Evolutionary conservation across 352 stramenopile species (phyloP), one percentile per base, ranked within the genome.

Genomic region (Phytophthora hybrid): DNA sequence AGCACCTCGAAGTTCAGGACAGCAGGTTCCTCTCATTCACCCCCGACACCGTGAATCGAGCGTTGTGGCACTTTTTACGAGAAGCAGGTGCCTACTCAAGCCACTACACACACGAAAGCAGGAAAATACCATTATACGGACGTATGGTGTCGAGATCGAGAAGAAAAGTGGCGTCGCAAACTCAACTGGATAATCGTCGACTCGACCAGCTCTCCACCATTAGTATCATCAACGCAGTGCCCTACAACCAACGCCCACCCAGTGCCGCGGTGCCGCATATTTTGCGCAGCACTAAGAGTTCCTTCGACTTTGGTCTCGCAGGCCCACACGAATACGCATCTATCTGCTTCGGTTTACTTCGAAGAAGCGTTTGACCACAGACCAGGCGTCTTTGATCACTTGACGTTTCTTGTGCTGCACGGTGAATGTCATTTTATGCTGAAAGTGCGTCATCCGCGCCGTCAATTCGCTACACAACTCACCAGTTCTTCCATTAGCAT

Each of bases 351-450:
- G 3, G 73, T 31, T n/a, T n/a, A n/a, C n/a, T n/a, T n/a, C n/a
- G n/a, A n/a, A n/a, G n/a, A n/a, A n/a, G n/a, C n/a, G n/a, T n/a
- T n/a, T n/a, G n/a, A n/a, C n/a, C n/a, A n/a, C n/a, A n/a, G n/a
- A n/a, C 55, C 67, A 79, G 4, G 72, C 76, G 13, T 79, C 72
- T 14, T 76, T 73, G n/a, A 71, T 37, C 37, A 78, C 68, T 23
- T 74, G 58, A 11, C 68, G 55, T n/a, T 76, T 51, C 4, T 78
- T 64, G 37, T 79, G 56, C 2, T 71, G 59, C 10, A 82, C 59
- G 1, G 72, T 74, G 16, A 82, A 73, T 13, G 71, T 65, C 70
- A 81, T 78, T 34, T 81, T 78, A n/a, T 1, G 74, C 74, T 8
- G 71, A 76, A 4, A 81, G 32, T 8, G 71, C 78, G 29, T 82